These are phyloP conservation scores for Leishmania gerbilli DNA, from an alignment of 208 protist genomes.

Conservation along the genomic window DNA sequence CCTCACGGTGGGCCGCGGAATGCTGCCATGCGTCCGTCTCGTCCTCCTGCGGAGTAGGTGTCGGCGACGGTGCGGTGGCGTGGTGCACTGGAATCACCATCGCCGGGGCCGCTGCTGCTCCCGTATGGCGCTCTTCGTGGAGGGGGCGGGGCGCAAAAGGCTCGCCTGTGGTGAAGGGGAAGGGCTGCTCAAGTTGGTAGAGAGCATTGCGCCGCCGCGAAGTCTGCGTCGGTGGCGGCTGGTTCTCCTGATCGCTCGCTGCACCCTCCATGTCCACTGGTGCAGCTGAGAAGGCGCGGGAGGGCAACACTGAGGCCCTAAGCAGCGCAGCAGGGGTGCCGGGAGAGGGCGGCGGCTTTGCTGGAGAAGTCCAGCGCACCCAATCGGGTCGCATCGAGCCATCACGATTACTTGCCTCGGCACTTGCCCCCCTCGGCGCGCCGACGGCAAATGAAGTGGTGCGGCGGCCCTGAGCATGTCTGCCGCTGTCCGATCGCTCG, in stretches of 20 bases:
- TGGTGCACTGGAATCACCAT: background rate
- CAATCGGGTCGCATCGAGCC: background rate
- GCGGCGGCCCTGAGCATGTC: constrained; percentile 16
- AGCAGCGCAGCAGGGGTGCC: background rate
- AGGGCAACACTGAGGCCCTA: background rate
- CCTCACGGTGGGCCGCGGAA: background rate
- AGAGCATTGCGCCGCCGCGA: constrained; percentile 11
- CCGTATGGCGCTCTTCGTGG: background rate
- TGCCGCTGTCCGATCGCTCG: background rate
- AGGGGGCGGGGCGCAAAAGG: constrained; percentile 1
- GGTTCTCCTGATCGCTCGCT: background rate
- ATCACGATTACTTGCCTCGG: background rate
- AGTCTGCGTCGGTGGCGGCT: constrained; percentile 25
- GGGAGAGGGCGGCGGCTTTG: constrained; percentile 7
- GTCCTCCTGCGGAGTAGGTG: constrained; percentile 19
- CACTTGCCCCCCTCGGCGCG: background rate
- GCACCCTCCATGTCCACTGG: background rate
- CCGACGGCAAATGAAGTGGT: constrained; percentile 28
- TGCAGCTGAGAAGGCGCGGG: background rate
- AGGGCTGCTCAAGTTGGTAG: background rate
- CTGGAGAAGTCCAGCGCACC: constrained; percentile 11
- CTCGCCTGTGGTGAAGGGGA: background rate
- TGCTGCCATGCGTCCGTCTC: background rate
- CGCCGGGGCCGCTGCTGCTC: background rate
- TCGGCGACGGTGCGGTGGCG: constrained; percentile 26